Conservation (phyloP, 1,284 basidiomycete species). For the Cutaneotrichosporon cutaneum region DNA sequence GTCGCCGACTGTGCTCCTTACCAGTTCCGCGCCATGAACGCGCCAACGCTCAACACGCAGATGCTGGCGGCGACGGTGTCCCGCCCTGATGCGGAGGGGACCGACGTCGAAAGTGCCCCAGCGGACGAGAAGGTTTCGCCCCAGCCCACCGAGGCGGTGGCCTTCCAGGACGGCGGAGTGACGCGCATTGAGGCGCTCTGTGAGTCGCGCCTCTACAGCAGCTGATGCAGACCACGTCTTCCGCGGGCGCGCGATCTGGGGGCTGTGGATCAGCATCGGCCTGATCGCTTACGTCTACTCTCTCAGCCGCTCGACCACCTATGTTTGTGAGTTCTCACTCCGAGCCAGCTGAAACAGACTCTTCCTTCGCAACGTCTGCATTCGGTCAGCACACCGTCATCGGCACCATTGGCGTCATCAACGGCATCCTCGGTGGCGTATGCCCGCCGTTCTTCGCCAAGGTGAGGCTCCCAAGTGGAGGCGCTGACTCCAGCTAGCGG, state of each 20-base stretch:
- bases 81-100: too few relatives aligned
- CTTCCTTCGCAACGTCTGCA: conserved; percentile 41
- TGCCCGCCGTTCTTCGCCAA: conserved; percentile 48
- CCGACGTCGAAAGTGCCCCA: too few relatives aligned
- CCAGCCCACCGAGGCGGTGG: too few relatives aligned
- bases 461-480: conserved; percentile 25
- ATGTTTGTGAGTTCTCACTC: neutral
- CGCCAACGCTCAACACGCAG: too few relatives aligned
- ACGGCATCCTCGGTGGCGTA: conserved; percentile 39
- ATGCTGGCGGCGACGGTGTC: too few relatives aligned
- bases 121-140: too few relatives aligned
- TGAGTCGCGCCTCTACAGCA: too few relatives aligned
- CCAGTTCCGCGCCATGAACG: too few relatives aligned
- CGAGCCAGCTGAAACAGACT: conserved; percentile 17
- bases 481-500: neutral
- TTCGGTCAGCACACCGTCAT: conserved; percentile 42
- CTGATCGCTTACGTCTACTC: conserved; percentile 34
- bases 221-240: conserved; percentile 6
- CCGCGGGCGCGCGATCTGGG: conserved; percentile 1
- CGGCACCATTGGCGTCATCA: conserved; percentile 41
- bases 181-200: too few relatives aligned
- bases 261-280: conserved; percentile 25
- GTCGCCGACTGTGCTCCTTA: too few relatives aligned
- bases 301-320: conserved; percentile 14
- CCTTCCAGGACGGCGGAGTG: too few relatives aligned